Base-by-base conservation (phyloP, 805 yeast species). In the Cyberlindnera saturnus region DNA sequence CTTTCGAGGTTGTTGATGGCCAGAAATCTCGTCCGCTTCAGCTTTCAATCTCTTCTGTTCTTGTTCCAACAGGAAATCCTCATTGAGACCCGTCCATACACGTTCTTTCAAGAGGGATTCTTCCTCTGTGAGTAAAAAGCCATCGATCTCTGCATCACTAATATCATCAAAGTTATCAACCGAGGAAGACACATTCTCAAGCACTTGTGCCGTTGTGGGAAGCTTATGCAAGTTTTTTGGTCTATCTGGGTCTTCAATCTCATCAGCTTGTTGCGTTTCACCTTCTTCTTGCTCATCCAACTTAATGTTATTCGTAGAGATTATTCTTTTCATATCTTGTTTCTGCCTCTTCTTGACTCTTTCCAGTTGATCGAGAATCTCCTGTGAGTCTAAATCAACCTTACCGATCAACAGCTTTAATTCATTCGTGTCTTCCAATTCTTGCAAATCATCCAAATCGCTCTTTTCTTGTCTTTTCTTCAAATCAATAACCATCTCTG, bases 81-180 rank as follows among this genome's bases (percentile, higher is more conserved):
- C 86, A 62, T 95, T 90, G 33, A 87, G 71, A 3, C 93, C 90
- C 42, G 85, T 80, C 98, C 99, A 93, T 3, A 90, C 77, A 46
- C 84, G 73, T 52, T 88, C 90, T 61, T 91, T 93, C 49, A 82
- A 60, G 44, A 67, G 72, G 10, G 81, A 73, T 48, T 90, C 96
- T 40, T 82, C 88, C 42, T 74, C 80, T 3, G 76, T 72, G 38
- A 93, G 68, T 35, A 86, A 57, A 30, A 81, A 71, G 0, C 67
- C 65, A 5, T 77, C 79, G 11, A 87, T 69, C 51, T 88, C 96
- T 13, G 81, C 91, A 57, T 89, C 97, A 51, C 86, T 95, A 5
- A 83, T 83, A 54, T 88, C 96, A 8, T 81, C 79, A 36, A 83
- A 69, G 39, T 79, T 69, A 2, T 75, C 82, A 1, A 77, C 79